phyloP scores from a whole-genome alignment of 1,139 yeast species.

The Lodderomyces pseudojiufengensis region DNA sequence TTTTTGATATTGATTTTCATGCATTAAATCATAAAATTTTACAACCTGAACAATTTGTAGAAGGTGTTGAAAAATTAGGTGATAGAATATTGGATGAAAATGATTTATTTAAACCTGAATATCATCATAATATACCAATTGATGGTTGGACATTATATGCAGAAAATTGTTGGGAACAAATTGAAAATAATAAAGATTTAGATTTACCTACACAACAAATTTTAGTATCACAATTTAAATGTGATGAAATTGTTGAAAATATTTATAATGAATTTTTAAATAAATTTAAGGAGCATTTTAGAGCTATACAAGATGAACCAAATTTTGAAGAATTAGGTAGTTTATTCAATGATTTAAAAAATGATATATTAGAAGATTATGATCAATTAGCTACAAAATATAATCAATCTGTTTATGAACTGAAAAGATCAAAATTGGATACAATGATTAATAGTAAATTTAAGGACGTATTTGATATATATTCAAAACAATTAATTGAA shows the following conservation, averaged over 20 bases:
- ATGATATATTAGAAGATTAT: constrained; percentile 48
- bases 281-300: constrained; percentile 25
- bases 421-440: constrained; percentile 50
- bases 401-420: constrained; percentile 57
- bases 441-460: constrained; percentile 45
- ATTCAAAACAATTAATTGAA: constrained; percentile 21
- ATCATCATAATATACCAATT: constrained; percentile 83
- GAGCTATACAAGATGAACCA: constrained; percentile 15
- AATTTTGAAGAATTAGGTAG: constrained; percentile 41
- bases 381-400: constrained; percentile 75
- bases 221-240: constrained; percentile 87
- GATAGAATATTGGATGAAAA: constrained; percentile 43
- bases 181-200: constrained; percentile 85
- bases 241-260: constrained; percentile 74
- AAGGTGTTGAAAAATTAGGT: constrained; percentile 63
- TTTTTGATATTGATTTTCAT: constrained; percentile 79
- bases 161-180: constrained; percentile 89
- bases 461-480: constrained; percentile 38
- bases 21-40: constrained; percentile 83
- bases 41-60: constrained; percentile 68
- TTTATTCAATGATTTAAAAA: constrained; percentile 37
- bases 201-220: constrained; percentile 97
- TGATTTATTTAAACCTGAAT: constrained; percentile 60
- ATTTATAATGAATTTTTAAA: constrained; percentile 47
- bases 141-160: constrained; percentile 97